Base-by-base conservation (phyloP, 768 basidiomycete genomes). In the Tulasnella sp. region DNA sequence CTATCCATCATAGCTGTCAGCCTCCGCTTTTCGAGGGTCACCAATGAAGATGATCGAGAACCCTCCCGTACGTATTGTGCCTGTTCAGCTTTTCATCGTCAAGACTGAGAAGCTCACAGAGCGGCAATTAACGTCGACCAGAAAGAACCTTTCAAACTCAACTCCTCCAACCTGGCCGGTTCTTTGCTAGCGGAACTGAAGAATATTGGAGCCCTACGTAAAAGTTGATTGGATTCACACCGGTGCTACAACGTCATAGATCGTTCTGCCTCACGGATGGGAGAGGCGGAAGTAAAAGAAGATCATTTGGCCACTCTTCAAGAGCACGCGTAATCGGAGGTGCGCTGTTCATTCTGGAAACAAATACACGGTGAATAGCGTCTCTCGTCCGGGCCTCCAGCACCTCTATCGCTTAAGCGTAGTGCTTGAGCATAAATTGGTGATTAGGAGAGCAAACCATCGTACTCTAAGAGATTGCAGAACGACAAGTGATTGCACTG, bases 31-130 rank as follows among this genome's bases (percentile, higher is more conserved):
- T n/a, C n/a, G n/a, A n/a, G n/a, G n/a, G n/a, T n/a, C n/a, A n/a
- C n/a, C n/a, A n/a, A n/a, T n/a, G 36, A 86, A 91, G 80, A 86
- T 92, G 77, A 92, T 92, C 83, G 91, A 91, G 68, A 92, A 92
- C 81, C 91, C 91, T 76, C 90, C 91, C 5, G 90, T 91, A 9
- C 85, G 87, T 46, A 31, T 24, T 7, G 31, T 36, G 12, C 9
- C 6, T 1, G n/a, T 4, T n/a, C 21, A 36, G 21, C 58, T 39
- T 38, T 27, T 21, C 38, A 34, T 19, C 56, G 34, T 27, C 6
- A 1, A 16, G 10, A 6, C 8, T 42, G 12, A 9, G 0, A 74
- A 9, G 19, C 75, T 75, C 34, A 68, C 12, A 1, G 12, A 27
- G 12, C 74, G 44, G 9, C 12, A 1, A 38, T 39, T 16, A 1